A percentile compares a stretch with the other conserved stretches of the same genome.
Conservation (phyloP, 805 yeast species). For the Clavispora vitiphila region DNA sequence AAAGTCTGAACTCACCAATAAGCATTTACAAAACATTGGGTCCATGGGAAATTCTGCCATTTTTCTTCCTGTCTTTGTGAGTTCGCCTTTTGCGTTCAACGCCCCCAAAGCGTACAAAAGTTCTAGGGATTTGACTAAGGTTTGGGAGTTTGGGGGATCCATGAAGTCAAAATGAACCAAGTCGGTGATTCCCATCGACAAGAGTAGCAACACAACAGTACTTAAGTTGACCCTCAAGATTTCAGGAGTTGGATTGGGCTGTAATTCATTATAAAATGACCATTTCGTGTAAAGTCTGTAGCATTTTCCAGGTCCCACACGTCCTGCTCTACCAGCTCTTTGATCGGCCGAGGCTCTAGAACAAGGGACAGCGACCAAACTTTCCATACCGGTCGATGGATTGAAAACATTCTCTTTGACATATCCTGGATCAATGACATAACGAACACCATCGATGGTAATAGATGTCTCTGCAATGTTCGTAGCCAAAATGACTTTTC, state of each 20-base stretch:
- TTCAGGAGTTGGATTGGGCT: constrained; percentile 81
- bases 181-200: constrained; percentile 83
- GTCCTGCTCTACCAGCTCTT: constrained; percentile 45
- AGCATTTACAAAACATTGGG: constrained; percentile 78
- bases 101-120: constrained; percentile 86
- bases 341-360: constrained; percentile 43
- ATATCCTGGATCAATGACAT: constrained; percentile 42
- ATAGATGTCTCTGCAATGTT: constrained; percentile 67
- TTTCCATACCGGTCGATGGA: constrained; percentile 40
- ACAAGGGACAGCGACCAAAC: constrained; percentile 42
- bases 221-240: constrained; percentile 81
- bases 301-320: constrained; percentile 45
- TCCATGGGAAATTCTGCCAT: constrained; percentile 94
- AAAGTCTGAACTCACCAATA: constrained; percentile 56
- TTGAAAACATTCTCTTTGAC: constrained; percentile 42
- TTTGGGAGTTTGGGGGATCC: constrained; percentile 78
- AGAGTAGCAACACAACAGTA: constrained; percentile 65
- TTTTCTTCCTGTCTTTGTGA: constrained; percentile 71
- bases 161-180: constrained; percentile 79
- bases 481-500: constrained; percentile 92
- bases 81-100: constrained; percentile 67
- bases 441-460: constrained; percentile 40
- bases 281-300: constrained; percentile 82
- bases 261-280: constrained; percentile 74
- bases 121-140: constrained; percentile 72